Conservation (phyloP, 352 stramenopile species). For the Hyaloperonospora brassicae region DNA sequence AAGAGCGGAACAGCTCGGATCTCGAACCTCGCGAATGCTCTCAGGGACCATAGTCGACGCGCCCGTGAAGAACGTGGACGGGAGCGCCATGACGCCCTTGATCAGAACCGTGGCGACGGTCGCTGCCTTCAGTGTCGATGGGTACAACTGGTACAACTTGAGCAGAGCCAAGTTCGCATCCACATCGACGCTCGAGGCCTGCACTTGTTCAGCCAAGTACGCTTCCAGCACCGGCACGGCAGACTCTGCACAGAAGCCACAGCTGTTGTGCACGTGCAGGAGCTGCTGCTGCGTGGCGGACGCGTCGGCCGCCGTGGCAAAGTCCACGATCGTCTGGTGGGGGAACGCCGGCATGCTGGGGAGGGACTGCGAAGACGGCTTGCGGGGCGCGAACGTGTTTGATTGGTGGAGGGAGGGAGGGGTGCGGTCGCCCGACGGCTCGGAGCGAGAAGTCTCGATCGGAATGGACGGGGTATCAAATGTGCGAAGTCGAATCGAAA, state of each 20-base stretch:
- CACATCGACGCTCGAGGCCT: constrained; percentile 48
- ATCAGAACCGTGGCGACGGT: constrained; percentile 60
- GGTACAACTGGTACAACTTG: constrained; percentile 79
- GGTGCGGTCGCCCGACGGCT: too few relatives aligned
- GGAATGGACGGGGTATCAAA: too few relatives aligned
- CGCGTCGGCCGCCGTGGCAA: constrained; percentile 32
- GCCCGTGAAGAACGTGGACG: constrained; percentile 73
- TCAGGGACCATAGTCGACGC: constrained; percentile 62
- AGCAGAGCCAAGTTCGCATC: constrained; percentile 75
- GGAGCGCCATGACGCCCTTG: constrained; percentile 59
- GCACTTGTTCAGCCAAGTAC: constrained; percentile 73
- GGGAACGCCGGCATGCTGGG: constrained; percentile 53
- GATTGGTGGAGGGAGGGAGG: too few relatives aligned
- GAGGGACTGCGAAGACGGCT: constrained; percentile 1
- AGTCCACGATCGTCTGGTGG: constrained; percentile 60
- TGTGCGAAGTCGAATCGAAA: too few relatives aligned
- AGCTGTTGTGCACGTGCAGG: constrained; percentile 35
- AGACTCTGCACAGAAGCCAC: constrained; percentile 40
- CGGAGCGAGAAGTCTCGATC: too few relatives aligned
- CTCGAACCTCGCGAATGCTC: constrained; percentile 48
- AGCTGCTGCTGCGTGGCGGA: constrained; percentile 58
- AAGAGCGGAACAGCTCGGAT: too few relatives aligned
- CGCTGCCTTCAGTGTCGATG: constrained; percentile 39
- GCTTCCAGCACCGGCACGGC: constrained; percentile 46
- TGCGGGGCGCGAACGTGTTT: too few relatives aligned